Evolutionary conservation across 352 stramenopile species (phyloP), one percentile per base, ranked within the genome.

Genomic region (Stephanocyclus meneghinianus): DNA sequence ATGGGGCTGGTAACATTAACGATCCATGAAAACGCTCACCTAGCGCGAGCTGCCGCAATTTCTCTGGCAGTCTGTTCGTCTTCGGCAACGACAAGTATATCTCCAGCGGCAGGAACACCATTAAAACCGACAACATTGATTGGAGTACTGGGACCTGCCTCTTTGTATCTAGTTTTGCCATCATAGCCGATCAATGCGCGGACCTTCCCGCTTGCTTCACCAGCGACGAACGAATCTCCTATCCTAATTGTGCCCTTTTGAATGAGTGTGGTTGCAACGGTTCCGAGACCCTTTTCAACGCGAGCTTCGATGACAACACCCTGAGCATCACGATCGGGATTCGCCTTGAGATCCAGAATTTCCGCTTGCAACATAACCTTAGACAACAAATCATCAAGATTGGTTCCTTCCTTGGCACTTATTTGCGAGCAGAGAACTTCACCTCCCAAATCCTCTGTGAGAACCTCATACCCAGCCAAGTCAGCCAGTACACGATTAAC

Each of bases 171-270:
- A 30, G 87, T 91, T 66, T 92, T 93, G 30, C 86, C 88, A 71
- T 94, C 87, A n/a, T 70, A 86, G 10, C 86, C 85, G 70, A 96
- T 88, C 16, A 97, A 80, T 61, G 84, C 93, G 83, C 88, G 95
- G 30, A 99, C 93, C 83, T 97, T 98, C 65, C 96, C 96, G 76
- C 95, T 97, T 56, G 98, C 94, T 68, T 96, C 87, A 44, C 97
- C 97, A 18, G 96, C 98, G 10, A 99, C 95, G 63, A 99, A 97
- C 64, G 95, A 91, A 53, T 97, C 93, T 21, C 97, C 97, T 50
- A 97, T 92, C 64, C 93, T 91, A 47, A 99, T 86, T n/a, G 95
- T 97, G 66, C 97, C 97, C 88, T 96, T 98, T 84, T 98, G 97
- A 44, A 99, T 95, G 61, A 99, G 94, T 30, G 94, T 92, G 59